Conservation (phyloP, 768 basidiomycete genomes). For the Termitomyces sp. region DNA sequence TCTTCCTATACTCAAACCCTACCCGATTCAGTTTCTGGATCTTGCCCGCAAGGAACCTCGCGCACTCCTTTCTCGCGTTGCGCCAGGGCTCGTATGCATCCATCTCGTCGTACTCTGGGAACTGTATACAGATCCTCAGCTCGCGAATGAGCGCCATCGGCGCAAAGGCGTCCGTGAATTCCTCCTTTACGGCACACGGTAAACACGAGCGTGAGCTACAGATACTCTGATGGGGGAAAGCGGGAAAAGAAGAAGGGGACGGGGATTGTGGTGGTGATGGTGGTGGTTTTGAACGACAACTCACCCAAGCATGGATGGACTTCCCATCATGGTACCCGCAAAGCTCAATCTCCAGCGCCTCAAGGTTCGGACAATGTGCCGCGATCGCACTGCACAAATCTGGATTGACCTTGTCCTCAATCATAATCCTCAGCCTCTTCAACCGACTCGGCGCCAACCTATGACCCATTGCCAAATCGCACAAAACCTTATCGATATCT, state of each 20-base stretch:
- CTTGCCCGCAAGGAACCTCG: constrained; percentile 27
- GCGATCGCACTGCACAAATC: constrained; percentile 27
- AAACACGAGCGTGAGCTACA: constrained; percentile 3
- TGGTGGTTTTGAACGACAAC: constrained; percentile 9
- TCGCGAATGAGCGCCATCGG: constrained; percentile 18
- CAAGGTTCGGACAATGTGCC: constrained; percentile 28
- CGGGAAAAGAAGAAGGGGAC: neutral
- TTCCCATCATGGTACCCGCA: constrained; percentile 39
- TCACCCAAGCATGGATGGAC: constrained; percentile 33
- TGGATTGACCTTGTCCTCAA: constrained; percentile 33
- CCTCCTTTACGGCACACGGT: constrained; percentile 19
- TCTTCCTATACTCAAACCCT: constrained; percentile 37
- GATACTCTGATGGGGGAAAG: neutral
- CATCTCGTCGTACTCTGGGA: constrained; percentile 30
- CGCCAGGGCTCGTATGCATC: constrained; percentile 27
- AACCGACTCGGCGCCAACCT: constrained; percentile 14
- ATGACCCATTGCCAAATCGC: constrained; percentile 22
- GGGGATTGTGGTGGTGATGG: neutral
- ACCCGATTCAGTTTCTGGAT: constrained; percentile 26
- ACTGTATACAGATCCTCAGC: constrained; percentile 33
- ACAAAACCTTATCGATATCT: constrained; percentile 28
- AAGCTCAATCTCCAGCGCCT: constrained; percentile 35
- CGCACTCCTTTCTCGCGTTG: constrained; percentile 28
- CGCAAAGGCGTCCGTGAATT: constrained; percentile 28
- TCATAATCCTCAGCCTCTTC: constrained; percentile 30